Evolutionary conservation across 2,329 filamentous ascomycete genomes (phyloP).

Genomic region (Fusarium zealandicum): DNA sequence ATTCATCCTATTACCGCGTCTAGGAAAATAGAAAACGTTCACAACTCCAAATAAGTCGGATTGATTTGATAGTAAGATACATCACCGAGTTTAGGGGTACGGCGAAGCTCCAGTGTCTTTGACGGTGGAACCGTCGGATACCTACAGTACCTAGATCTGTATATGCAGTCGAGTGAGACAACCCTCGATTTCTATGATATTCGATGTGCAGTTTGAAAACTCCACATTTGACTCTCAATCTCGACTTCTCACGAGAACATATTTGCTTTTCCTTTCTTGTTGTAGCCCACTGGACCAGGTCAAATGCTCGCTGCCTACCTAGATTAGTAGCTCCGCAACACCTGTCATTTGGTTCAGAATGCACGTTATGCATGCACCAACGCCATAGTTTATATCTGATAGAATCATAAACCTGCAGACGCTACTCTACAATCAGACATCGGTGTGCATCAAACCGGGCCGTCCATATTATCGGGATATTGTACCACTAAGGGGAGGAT

Average conservation of each 20-base stretch:
- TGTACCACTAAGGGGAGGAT: conserved; percentile 18
- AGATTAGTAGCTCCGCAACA: conserved; percentile 16
- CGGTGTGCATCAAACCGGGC: conserved; percentile 38
- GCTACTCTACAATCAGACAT: conserved; percentile 24
- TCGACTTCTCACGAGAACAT: background rate
- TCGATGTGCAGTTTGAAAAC: too few relatives aligned
- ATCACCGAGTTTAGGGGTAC: background rate
- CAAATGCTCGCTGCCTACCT: conserved; percentile 19
- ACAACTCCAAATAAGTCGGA: too few relatives aligned
- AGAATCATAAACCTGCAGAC: conserved; percentile 1
- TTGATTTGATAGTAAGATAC: background rate
- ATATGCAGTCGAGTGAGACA: conserved; percentile 3
- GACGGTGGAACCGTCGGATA: too few relatives aligned
- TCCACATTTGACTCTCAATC: too few relatives aligned
- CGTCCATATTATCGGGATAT: too few relatives aligned
- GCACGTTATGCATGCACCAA: conserved; percentile 6
- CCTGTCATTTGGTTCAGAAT: conserved; percentile 18
- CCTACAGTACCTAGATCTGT: conserved; percentile 1
- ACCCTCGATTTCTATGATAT: too few relatives aligned
- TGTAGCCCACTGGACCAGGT: conserved; percentile 6
- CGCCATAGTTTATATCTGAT: background rate
- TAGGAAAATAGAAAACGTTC: too few relatives aligned
- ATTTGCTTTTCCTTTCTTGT: background rate
- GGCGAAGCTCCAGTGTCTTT: conserved; percentile 1
- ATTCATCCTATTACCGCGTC: too few relatives aligned